These are phyloP conservation scores for Aphanomyces astaci DNA, from an alignment of 352 stramenopile species.

Conservation along the genomic window DNA sequence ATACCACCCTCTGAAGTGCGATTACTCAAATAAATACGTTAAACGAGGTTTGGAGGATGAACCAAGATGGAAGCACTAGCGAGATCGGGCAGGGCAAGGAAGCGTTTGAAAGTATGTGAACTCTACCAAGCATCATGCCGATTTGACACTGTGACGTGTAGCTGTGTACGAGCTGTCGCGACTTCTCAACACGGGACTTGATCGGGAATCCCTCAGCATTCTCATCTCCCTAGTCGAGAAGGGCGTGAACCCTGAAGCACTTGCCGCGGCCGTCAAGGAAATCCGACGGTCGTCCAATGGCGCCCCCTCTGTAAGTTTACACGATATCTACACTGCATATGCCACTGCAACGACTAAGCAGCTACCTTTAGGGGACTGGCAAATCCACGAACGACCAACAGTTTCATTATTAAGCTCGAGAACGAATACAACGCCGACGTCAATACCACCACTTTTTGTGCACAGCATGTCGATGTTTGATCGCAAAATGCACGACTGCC, in stretches of 20 bases:
- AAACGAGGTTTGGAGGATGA: too few species aligned
- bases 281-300: slow-evolving; percentile 32
- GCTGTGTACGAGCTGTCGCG: slow-evolving; percentile 86
- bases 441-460: slow-evolving; percentile 18
- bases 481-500: neutral
- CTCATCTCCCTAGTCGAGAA: slow-evolving; percentile 83
- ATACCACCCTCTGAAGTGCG: too few species aligned
- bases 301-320: neutral
- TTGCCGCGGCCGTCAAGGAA: slow-evolving; percentile 85
- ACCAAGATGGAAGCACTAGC: neutral
- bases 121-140: neutral
- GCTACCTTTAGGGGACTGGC: neutral
- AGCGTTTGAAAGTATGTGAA: slow-evolving; percentile 14
- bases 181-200: slow-evolving; percentile 85
- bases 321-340: too few species aligned
- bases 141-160: slow-evolving; percentile 17
- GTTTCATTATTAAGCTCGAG: slow-evolving; percentile 9
- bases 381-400: neutral
- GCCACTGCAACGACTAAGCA: too few species aligned
- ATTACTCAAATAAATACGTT: neutral
- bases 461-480: neutral
- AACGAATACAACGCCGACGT: neutral
- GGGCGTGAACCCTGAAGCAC: slow-evolving; percentile 84
- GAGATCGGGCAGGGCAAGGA: slow-evolving; percentile 12
- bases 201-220: slow-evolving; percentile 82